These are phyloP conservation scores for Chalciporus piperatus DNA, from an alignment of 768 basidiomycete genomes.

Conservation along the genomic window DNA sequence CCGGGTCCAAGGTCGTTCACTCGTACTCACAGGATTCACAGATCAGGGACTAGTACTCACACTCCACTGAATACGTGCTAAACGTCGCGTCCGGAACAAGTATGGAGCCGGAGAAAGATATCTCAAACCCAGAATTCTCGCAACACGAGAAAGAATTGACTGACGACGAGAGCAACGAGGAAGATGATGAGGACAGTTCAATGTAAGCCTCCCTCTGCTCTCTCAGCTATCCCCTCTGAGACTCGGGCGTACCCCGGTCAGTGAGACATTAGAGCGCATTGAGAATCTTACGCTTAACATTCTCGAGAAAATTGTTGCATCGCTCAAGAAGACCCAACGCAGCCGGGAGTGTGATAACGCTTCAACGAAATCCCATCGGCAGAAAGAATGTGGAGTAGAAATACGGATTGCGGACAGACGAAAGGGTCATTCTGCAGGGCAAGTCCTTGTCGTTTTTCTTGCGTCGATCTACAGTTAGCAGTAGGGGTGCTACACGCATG, in stretches of 20 bases:
- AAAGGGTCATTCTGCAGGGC: constrained; percentile 33
- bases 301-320: constrained; percentile 29
- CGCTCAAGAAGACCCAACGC: constrained; percentile 8
- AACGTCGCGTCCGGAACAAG: not conserved
- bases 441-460: constrained; percentile 4
- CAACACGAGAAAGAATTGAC: not conserved
- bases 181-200: constrained; percentile 8
- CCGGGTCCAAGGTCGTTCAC: no score
- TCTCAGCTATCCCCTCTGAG: not conserved
- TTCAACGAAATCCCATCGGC: constrained; percentile 5
- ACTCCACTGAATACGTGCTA: not conserved
- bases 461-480: not conserved
- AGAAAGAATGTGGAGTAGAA: constrained; percentile 24
- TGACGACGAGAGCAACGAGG: constrained; percentile 9
- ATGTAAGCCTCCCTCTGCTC: not conserved
- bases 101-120: not conserved
- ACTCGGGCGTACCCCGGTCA: constrained; percentile 10
- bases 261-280: constrained; percentile 26
- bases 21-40: no score
- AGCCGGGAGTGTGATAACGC: not conserved
- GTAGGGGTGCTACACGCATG: constrained; percentile 19
- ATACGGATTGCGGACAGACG: constrained; percentile 37
- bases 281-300: constrained; percentile 31
- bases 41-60: not conserved
- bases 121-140: not conserved